These are phyloP conservation scores for Abeoforma whisleri DNA, from an alignment of 78 protist genomes.

Conservation along the genomic window DNA sequence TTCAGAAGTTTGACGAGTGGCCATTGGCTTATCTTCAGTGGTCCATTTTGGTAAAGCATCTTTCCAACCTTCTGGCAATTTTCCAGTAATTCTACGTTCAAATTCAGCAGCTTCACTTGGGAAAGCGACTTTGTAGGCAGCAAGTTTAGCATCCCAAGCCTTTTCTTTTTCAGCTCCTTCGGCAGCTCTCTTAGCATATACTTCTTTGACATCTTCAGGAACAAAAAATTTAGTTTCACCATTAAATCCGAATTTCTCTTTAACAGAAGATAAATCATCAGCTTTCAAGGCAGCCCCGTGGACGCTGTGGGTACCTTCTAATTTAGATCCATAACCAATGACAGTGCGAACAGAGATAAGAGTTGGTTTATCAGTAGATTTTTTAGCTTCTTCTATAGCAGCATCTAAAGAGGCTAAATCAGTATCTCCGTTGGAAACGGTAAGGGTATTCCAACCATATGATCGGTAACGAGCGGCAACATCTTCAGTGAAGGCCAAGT, in stretches of 20 bases:
- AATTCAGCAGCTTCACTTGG: too few relatives aligned
- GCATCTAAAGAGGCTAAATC: slow-evolving; percentile 59
- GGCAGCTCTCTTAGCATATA: too few relatives aligned
- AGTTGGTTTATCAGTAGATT: neutral
- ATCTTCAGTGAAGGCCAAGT: slow-evolving; percentile 85
- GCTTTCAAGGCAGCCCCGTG: slow-evolving; percentile 84
- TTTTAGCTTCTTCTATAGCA: slow-evolving; percentile 39
- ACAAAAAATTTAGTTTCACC: slow-evolving; percentile 45
- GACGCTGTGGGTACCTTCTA: slow-evolving; percentile 57
- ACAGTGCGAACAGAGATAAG: slow-evolving; percentile 17
- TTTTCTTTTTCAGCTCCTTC: too few relatives aligned
- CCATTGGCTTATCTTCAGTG: slow-evolving; percentile 33
- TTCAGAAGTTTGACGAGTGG: slow-evolving; percentile 20
- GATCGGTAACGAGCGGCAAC: slow-evolving; percentile 72
- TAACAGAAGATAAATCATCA: slow-evolving; percentile 58
- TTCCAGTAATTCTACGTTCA: too few relatives aligned
- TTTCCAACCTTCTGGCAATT: slow-evolving; percentile 64
- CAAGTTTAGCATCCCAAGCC: too few relatives aligned
- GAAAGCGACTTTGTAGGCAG: too few relatives aligned
- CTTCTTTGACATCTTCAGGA: slow-evolving; percentile 53
- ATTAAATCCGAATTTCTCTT: slow-evolving; percentile 56
- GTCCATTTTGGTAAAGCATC: slow-evolving; percentile 36
- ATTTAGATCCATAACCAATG: slow-evolving; percentile 6
- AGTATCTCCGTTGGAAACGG: slow-evolving; percentile 71
- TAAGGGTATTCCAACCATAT: slow-evolving; percentile 78